These are phyloP conservation scores for Candida ponderosae DNA, from an alignment of 805 yeast genomes.

Conservation along the genomic window DNA sequence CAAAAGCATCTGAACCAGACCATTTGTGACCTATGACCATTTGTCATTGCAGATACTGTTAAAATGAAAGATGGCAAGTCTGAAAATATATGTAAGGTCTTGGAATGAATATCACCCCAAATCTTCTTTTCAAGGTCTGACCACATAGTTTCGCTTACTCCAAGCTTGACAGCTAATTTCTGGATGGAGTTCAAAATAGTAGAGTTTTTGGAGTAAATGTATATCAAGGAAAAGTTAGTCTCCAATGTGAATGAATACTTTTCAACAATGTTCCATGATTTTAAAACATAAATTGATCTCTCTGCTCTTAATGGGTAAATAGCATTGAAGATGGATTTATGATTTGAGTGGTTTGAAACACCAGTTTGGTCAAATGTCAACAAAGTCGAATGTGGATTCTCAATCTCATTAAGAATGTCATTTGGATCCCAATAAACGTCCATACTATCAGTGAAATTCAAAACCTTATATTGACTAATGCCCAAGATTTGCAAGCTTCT, in stretches of 20 bases:
- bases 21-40: slow-evolving; percentile 84
- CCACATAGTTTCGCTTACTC: slow-evolving; percentile 3
- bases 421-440: slow-evolving; percentile 50
- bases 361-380: slow-evolving; percentile 81
- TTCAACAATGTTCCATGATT: slow-evolving; percentile 24
- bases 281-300: slow-evolving; percentile 19
- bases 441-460: slow-evolving; percentile 66
- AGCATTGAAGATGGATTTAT: slow-evolving; percentile 54
- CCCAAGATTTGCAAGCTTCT: slow-evolving; percentile 51
- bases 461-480: slow-evolving; percentile 29
- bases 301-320: slow-evolving; percentile 18
- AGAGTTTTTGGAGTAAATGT: not conserved
- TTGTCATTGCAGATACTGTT: slow-evolving; percentile 64
- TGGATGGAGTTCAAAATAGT: slow-evolving; percentile 1
- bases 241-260: slow-evolving; percentile 40
- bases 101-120: slow-evolving; percentile 24
- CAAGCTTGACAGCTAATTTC: slow-evolving; percentile 1
- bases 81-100: slow-evolving; percentile 32
- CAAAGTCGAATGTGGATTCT: slow-evolving; percentile 29
- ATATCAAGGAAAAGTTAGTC: slow-evolving; percentile 4
- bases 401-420: slow-evolving; percentile 32
- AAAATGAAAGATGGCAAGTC: slow-evolving; percentile 20
- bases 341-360: slow-evolving; percentile 85
- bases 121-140: slow-evolving; percentile 8
- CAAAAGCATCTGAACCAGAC: slow-evolving; percentile 93